Evolutionary conservation across 2,329 filamentous ascomycete species (phyloP).

Genomic region (Alternaria arborescens): DNA sequence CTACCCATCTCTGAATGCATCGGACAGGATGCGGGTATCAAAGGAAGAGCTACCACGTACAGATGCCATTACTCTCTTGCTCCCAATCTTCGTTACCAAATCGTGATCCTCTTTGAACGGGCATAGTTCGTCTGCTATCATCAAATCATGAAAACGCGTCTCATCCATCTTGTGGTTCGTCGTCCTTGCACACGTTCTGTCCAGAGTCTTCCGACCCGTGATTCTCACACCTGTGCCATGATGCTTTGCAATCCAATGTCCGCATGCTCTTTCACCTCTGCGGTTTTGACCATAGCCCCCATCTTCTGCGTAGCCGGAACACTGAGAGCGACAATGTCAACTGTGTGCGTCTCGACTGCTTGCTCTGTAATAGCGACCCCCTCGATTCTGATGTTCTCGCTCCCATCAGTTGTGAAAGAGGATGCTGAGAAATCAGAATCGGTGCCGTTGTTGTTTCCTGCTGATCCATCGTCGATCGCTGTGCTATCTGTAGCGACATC

Average conservation of each 20-base stretch:
- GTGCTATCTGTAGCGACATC: neutral
- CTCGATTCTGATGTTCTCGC: slow-evolving; percentile 57
- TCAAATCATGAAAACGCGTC: neutral
- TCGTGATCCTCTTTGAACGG: neutral
- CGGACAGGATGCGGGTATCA: neutral
- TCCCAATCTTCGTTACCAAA: neutral
- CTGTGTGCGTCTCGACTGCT: slow-evolving; percentile 58
- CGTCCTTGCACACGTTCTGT: neutral
- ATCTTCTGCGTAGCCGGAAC: slow-evolving; percentile 9
- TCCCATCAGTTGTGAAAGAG: slow-evolving; percentile 39
- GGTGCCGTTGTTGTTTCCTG: slow-evolving; percentile 13
- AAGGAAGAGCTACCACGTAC: neutral
- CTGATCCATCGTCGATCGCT: neutral
- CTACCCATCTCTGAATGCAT: neutral
- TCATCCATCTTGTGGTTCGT: neutral
- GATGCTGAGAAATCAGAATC: slow-evolving; percentile 34
- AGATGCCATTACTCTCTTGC: neutral
- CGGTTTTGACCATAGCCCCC: neutral
- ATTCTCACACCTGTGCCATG: slow-evolving; percentile 39
- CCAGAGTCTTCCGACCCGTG: neutral
- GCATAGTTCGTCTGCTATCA: neutral
- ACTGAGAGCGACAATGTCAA: slow-evolving; percentile 40
- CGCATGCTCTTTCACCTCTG: slow-evolving; percentile 10
- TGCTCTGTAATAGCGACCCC: slow-evolving; percentile 67
- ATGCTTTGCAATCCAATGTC: slow-evolving; percentile 29